Percentiles rank a stretch among this genome's conserved stretches.
phyloP scores from a whole-genome alignment of 176 grass and related monocot species.

The Eleusine indica region DNA sequence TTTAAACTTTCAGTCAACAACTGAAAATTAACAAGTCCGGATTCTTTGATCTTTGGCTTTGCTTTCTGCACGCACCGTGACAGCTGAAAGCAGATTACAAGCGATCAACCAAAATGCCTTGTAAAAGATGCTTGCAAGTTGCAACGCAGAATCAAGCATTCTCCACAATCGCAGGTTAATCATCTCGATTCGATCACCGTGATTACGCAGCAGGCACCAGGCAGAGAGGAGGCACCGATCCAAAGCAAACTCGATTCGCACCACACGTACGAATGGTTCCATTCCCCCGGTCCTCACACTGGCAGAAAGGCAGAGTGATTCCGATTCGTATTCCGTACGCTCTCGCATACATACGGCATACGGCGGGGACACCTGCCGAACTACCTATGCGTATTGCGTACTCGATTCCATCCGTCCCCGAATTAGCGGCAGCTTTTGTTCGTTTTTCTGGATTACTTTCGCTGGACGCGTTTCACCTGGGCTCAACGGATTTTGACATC shows the following conservation, averaged over 20 bases:
- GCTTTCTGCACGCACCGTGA: neutral
- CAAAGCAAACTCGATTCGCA: neutral
- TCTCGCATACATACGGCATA: neutral
- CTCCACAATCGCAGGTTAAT: neutral
- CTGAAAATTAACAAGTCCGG: no score
- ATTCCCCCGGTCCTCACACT: neutral
- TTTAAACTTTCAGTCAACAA: no score
- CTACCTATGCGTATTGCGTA: neutral
- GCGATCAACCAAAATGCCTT: neutral
- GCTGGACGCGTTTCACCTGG: neutral
- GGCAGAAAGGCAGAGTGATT: neutral
- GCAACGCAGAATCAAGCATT: neutral
- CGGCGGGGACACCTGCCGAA: neutral
- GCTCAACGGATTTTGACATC: constrained; percentile 1
- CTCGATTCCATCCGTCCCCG: neutral
- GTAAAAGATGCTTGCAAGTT: neutral
- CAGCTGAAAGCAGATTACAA: neutral
- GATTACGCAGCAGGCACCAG: neutral
- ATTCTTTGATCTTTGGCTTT: neutral
- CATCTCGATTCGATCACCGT: no score
- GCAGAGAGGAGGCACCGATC: neutral
- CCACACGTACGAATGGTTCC: neutral
- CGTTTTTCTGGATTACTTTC: neutral
- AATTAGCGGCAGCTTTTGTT: neutral
- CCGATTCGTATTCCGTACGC: constrained; percentile 9